A percentile compares a stretch with the other conserved stretches of the same genome.
Evolutionary conservation across 2,329 filamentous ascomycete species (phyloP).

Genomic region (Alternaria sp.): DNA sequence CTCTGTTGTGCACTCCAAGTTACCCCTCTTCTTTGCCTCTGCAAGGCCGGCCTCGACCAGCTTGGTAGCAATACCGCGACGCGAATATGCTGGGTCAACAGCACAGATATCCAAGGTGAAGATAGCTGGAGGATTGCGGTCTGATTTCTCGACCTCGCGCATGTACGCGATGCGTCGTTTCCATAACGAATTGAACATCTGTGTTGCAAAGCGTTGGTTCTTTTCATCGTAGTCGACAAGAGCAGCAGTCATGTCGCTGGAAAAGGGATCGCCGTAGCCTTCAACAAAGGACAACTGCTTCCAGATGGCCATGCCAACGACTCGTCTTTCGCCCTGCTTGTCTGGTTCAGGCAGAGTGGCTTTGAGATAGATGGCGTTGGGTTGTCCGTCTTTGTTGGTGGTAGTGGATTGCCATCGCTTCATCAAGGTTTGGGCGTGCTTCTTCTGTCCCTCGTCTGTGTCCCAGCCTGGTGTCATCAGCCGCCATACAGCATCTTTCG

Average conservation of each 20-base stretch:
- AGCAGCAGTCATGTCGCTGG: conserved; percentile 21
- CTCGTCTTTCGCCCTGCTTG: conserved; percentile 30
- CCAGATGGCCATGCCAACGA: conserved; percentile 67
- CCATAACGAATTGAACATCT: conserved; percentile 57
- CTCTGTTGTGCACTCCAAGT: conserved; percentile 49
- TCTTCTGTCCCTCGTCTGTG: conserved; percentile 55
- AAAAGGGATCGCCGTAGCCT: conserved; percentile 57
- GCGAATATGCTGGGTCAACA: conserved; percentile 64
- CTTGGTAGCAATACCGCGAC: conserved; percentile 50
- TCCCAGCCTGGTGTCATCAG: conserved; percentile 65
- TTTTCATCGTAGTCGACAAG: conserved; percentile 51
- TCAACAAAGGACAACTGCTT: conserved; percentile 59
- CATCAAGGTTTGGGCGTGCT: conserved; percentile 51
- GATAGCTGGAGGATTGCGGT: conserved; percentile 53
- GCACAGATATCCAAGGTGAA: conserved; percentile 57
- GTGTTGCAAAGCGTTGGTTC: conserved; percentile 58
- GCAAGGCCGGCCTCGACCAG: conserved; percentile 45
- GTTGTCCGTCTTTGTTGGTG: conserved; percentile 55
- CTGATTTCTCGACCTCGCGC: conserved; percentile 27
- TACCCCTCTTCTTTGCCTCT: conserved; percentile 45
- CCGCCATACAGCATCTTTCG: conserved; percentile 61
- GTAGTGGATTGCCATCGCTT: conserved; percentile 55
- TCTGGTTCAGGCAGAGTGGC: conserved; percentile 56
- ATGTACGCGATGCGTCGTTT: conserved; percentile 52
- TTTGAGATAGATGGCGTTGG: conserved; percentile 63